Evolutionary conservation across 164 flowering plant genomes (phyloP).

Genomic region (Magnolia officinalis): DNA sequence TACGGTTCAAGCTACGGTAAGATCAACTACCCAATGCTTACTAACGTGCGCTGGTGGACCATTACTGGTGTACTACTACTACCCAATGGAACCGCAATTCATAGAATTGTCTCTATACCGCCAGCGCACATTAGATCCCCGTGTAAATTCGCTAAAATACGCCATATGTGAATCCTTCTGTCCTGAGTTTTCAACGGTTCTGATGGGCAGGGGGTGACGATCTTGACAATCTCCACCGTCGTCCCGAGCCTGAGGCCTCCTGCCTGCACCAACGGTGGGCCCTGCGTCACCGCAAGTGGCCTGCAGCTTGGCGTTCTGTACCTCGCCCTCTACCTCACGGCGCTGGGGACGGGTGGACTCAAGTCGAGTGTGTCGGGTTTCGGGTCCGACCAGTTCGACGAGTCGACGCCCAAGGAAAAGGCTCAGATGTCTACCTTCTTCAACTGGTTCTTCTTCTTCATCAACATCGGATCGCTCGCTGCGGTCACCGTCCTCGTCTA

Average conservation of each 20-base stretch:
- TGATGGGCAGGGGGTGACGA: conserved; percentile 65
- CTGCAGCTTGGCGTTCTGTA: conserved; percentile 58
- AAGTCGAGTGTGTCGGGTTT: conserved; percentile 94
- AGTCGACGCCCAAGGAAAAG: conserved; percentile 44
- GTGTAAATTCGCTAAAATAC: neutral
- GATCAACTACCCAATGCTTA: neutral
- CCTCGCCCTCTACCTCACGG: conserved; percentile 75
- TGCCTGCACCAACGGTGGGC: conserved; percentile 34
- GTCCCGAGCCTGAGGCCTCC: conserved; percentile 79
- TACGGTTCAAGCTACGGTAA: conserved; percentile 75
- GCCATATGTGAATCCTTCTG: neutral
- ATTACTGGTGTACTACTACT: neutral
- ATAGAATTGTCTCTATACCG: neutral
- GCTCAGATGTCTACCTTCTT: conserved; percentile 65
- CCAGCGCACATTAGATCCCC: neutral
- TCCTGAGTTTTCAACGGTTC: neutral
- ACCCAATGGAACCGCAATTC: neutral
- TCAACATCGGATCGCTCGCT: conserved; percentile 66
- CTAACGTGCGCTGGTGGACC: too few relatives aligned
- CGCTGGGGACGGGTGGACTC: conserved; percentile 92
- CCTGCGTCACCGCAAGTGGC: conserved; percentile 57
- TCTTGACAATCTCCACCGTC: conserved; percentile 71
- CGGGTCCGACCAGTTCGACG: conserved; percentile 96
- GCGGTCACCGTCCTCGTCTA: conserved; percentile 89
- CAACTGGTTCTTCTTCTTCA: conserved; percentile 94